These are phyloP conservation scores for Rhypophila decipiens DNA, from an alignment of 495 filamentous ascomycete species.

Conservation along the genomic window DNA sequence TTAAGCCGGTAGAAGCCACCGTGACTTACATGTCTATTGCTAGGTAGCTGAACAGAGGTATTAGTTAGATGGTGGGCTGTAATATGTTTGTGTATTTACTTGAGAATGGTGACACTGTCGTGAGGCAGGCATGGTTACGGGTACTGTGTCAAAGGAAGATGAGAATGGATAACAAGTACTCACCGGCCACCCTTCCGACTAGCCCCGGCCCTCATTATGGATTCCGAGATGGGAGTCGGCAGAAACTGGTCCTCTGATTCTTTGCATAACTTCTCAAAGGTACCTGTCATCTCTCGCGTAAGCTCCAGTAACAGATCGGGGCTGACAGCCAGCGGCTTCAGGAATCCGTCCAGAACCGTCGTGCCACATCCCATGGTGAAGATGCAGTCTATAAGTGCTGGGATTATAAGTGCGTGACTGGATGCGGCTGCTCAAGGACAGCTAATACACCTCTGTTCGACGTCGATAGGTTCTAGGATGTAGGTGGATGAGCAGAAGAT, in stretches of 20 bases:
- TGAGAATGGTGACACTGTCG: no score
- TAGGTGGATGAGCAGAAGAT: no score
- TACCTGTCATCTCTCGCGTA: conserved; percentile 53
- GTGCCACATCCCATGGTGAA: conserved; percentile 1
- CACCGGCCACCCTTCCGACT: conserved; percentile 53
- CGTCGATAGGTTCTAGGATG: no score
- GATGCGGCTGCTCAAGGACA: background rate
- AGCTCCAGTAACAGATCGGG: conserved; percentile 48
- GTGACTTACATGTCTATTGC: conserved; percentile 64
- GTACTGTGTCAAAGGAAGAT: no score
- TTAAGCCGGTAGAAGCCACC: background rate
- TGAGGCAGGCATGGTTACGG: no score
- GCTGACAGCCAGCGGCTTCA: conserved; percentile 39
- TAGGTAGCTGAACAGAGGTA: conserved; percentile 45
- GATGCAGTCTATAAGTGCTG: no score
- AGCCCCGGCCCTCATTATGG: conserved; percentile 51
- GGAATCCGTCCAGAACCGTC: conserved; percentile 31
- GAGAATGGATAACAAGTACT: no score
- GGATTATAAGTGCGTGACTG: background rate
- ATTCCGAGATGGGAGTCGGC: conserved; percentile 68
- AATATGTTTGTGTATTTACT: no score
- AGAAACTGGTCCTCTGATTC: conserved; percentile 67
- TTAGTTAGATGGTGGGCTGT: conserved; percentile 10
- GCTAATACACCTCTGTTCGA: no score
- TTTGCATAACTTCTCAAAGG: conserved; percentile 58